Evolutionary conservation across 768 basidiomycete species (phyloP).

Genomic region (Erythrobasidium yunnanense): DNA sequence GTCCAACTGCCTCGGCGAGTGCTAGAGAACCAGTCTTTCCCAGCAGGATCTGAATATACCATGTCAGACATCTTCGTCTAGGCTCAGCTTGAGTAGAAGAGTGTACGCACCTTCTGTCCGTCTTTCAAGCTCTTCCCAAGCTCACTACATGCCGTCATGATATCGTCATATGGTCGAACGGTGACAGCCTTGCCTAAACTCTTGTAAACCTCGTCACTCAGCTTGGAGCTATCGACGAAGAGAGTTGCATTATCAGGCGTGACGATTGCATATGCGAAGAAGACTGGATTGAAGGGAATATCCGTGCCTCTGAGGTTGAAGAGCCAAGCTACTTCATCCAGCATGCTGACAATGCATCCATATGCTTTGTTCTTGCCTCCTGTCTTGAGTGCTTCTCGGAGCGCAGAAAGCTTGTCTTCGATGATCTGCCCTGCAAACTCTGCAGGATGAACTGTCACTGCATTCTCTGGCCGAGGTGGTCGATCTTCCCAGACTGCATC

Average conservation of each 20-base stretch:
- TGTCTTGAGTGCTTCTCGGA: conserved; percentile 57
- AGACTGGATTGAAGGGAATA: conserved; percentile 74
- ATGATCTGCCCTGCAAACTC: conserved; percentile 61
- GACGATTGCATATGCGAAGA: conserved; percentile 75
- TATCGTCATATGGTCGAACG: conserved; percentile 28
- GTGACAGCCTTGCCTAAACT: conserved; percentile 1
- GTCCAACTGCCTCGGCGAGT: conserved; percentile 65
- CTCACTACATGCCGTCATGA: conserved; percentile 12
- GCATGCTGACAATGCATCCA: conserved; percentile 66
- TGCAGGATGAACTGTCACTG: conserved; percentile 58
- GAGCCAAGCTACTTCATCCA: conserved; percentile 47
- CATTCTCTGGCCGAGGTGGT: conserved; percentile 58
- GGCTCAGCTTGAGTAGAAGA: not conserved
- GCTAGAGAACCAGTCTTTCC: conserved; percentile 70
- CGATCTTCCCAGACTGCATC: conserved; percentile 67
- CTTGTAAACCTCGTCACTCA: conserved; percentile 48
- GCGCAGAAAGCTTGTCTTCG: conserved; percentile 55
- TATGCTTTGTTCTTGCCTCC: conserved; percentile 43
- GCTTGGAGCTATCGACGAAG: conserved; percentile 63
- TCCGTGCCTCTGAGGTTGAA: conserved; percentile 87
- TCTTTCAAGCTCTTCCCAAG: not conserved
- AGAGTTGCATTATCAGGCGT: conserved; percentile 48
- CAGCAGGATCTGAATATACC: conserved; percentile 49
- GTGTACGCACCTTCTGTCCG: conserved; percentile 1
- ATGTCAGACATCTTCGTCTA: not conserved